Evolutionary conservation across 768 basidiomycete genomes (phyloP), one percentile per base, ranked within the genome.

Genomic region (Termitomyces sp.): DNA sequence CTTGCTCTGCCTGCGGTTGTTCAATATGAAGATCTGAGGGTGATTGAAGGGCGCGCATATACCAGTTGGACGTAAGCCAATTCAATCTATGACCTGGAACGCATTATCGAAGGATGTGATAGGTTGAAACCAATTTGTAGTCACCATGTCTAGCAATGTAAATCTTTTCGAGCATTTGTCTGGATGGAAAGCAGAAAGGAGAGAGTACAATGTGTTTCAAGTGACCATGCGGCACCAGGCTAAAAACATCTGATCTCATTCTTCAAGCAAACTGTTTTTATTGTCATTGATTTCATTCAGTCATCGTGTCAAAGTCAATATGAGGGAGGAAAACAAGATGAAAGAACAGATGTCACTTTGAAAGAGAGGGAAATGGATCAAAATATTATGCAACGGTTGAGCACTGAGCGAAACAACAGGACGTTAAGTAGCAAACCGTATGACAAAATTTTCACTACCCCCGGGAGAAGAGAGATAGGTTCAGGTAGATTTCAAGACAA

Each of bases 41-140:
- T 38, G 41, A 23, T 16, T 40, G 5, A 7, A 3, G 27, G 16
- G 38, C 53, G n/a, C 44, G 57, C 23, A 43, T 31, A 80, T 52
- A 88, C 90, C 91, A 91, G 44, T 73, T 75, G 9, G 72, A 72
- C 32, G 77, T 82, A 31, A 86, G 66, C 89, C 89, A 92, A 70
- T 88, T 91, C 56, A 85, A 62, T 63, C 89, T 77, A 60, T 84
- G 91, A 39, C 91, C 90, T 91, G 42, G 16, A 15, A 42, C 18
- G 22, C 4, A 51, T 27, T 13, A 33, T 16, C 0, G 38, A 25
- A 38, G 13, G 9, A 12, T 29, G 15, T 5, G n/a, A 5, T 12
- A 35, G 12, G 15, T n/a, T n/a, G n/a, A 42, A 35, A 3, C 12
- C 13, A 32, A 49, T 27, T 25, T 45, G 11, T 42, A 36, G 66